phyloP scores from a whole-genome alignment of 1,139 yeast species.

The Geotrichum europaeum region DNA sequence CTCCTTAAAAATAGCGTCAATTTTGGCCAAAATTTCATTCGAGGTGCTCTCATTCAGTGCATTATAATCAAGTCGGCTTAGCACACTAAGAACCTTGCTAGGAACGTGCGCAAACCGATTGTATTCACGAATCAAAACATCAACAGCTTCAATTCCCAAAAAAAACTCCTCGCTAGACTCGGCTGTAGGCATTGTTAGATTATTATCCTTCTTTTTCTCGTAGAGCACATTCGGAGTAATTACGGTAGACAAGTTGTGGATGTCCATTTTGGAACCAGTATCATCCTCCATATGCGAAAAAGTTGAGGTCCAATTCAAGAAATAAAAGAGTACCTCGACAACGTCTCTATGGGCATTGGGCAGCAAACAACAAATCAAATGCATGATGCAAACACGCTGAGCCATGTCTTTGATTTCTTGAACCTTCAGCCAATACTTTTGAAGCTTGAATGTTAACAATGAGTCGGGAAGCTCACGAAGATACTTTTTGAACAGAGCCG shows the following conservation, averaged over 20 bases:
- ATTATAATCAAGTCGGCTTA: neutral
- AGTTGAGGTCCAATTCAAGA: slow-evolving; percentile 93
- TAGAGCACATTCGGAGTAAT: slow-evolving; percentile 87
- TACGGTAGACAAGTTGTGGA: slow-evolving; percentile 91
- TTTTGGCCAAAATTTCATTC: neutral
- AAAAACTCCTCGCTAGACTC: slow-evolving; percentile 67
- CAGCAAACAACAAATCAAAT: slow-evolving; percentile 68
- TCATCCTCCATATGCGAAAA: slow-evolving; percentile 63
- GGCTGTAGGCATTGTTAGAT: neutral
- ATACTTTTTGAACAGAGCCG: slow-evolving; percentile 89
- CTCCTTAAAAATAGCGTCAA: neutral
- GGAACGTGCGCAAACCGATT: slow-evolving; percentile 81
- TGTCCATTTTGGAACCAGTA: slow-evolving; percentile 90
- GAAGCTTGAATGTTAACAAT: slow-evolving; percentile 66
- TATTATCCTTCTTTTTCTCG: slow-evolving; percentile 1
- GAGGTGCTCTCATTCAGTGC: neutral
- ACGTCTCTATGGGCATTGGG: slow-evolving; percentile 81
- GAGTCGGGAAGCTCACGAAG: slow-evolving; percentile 92
- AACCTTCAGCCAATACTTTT: slow-evolving; percentile 75
- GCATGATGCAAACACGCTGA: slow-evolving; percentile 53
- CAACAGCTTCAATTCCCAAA: slow-evolving; percentile 73
- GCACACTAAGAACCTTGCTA: slow-evolving; percentile 43
- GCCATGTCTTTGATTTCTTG: slow-evolving; percentile 47
- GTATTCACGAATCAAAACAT: slow-evolving; percentile 74
- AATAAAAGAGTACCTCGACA: slow-evolving; percentile 77